phyloP scores from a whole-genome alignment of 2,329 filamentous ascomycete species.

The Phialocephala subalpina region DNA sequence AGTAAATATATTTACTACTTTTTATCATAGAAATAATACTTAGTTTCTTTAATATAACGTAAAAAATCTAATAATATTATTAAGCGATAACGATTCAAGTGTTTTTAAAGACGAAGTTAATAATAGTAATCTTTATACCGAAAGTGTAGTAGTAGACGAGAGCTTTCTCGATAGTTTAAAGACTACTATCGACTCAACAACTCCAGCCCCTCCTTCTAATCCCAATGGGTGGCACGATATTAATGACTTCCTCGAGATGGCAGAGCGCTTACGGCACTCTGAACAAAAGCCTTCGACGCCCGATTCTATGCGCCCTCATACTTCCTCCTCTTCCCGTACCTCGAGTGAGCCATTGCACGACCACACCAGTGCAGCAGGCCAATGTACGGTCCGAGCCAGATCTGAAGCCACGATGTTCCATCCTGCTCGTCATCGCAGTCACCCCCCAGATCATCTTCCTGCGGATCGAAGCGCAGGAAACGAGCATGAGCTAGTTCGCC shows the following conservation, averaged over 20 bases:
- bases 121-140: constrained; percentile 19
- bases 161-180: no score
- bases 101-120: constrained; percentile 27
- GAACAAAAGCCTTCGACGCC: constrained; percentile 14
- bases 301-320: neutral
- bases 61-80: constrained; percentile 24
- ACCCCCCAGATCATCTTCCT: no score
- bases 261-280: constrained; percentile 17
- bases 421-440: no score
- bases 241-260: constrained; percentile 30
- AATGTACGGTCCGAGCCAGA: no score
- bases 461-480: no score
- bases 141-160: constrained; percentile 21
- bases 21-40: no score
- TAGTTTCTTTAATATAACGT: constrained; percentile 11
- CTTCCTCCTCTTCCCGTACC: neutral
- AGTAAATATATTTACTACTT: no score
- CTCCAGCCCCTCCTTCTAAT: constrained; percentile 19
- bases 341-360: neutral
- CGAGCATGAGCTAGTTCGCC: neutral
- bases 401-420: no score
- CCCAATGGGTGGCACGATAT: constrained; percentile 29
- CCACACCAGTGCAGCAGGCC: neutral
- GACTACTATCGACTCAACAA: constrained; percentile 25
- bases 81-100: constrained; percentile 28